A percentile compares a stretch with the other conserved stretches of the same genome.
Conservation (phyloP, 352 stramenopile species). For the Globisporangium nunn region DNA sequence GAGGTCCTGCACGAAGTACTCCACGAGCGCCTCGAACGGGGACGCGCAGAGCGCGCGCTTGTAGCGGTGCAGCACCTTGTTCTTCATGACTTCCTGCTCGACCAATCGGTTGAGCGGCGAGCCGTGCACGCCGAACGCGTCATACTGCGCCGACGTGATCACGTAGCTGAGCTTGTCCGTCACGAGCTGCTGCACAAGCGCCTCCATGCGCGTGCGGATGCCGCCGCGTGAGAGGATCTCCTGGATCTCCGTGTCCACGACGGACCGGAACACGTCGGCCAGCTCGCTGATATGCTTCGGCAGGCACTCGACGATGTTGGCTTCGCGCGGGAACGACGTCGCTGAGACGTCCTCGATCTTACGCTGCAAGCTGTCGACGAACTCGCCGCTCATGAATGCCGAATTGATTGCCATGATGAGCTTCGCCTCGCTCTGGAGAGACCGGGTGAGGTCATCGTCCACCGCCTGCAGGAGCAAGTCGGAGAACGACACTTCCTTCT, state of each 20-base stretch:
- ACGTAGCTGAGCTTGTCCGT: slow-evolving; percentile 55
- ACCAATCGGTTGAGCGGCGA: slow-evolving; percentile 62
- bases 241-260: slow-evolving; percentile 68
- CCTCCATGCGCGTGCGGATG: slow-evolving; percentile 37
- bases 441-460: slow-evolving; percentile 62
- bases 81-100: slow-evolving; percentile 63
- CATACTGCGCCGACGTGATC: slow-evolving; percentile 56
- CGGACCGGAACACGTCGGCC: slow-evolving; percentile 56
- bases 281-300: slow-evolving; percentile 67
- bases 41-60: slow-evolving; percentile 39
- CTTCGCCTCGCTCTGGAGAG: slow-evolving; percentile 60
- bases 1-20: slow-evolving; percentile 49
- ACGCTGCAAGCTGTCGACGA: slow-evolving; percentile 46
- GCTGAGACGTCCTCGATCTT: slow-evolving; percentile 54
- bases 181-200: slow-evolving; percentile 38
- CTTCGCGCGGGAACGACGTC: slow-evolving; percentile 38
- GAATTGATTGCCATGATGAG: slow-evolving; percentile 88
- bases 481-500: slow-evolving; percentile 58
- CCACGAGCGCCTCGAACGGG: slow-evolving; percentile 67
- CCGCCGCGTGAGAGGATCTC: slow-evolving; percentile 43
- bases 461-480: slow-evolving; percentile 74
- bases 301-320: slow-evolving; percentile 62
- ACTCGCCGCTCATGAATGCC: slow-evolving; percentile 70
- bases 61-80: slow-evolving; percentile 57
- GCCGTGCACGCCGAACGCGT: slow-evolving; percentile 45